phyloP scores from a whole-genome alignment of 2,329 filamentous ascomycete genomes.

The Epichloe aotearoae region DNA sequence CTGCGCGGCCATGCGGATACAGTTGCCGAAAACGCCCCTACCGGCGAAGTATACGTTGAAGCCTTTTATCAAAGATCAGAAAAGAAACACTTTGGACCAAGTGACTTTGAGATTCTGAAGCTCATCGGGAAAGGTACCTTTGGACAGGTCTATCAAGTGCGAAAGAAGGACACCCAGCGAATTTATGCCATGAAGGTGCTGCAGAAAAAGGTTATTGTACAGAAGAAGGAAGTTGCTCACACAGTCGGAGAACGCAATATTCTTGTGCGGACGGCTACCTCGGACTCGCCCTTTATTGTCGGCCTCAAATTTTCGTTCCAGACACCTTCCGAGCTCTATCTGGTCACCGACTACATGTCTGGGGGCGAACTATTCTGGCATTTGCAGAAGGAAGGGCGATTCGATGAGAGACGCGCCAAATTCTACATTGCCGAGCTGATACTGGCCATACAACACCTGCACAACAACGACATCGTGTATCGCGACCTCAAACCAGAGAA shows the following conservation, averaged over 20 bases:
- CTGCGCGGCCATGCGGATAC: conserved; percentile 65
- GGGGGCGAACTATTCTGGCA: conserved; percentile 98
- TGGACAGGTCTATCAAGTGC: conserved; percentile 94
- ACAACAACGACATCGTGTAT: conserved; percentile 96
- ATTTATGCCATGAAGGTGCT: conserved; percentile 99
- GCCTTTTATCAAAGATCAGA: conserved; percentile 77
- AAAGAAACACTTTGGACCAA: conserved; percentile 83
- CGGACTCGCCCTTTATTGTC: conserved; percentile 94
- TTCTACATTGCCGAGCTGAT: conserved; percentile 99
- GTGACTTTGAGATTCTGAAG: conserved; percentile 91
- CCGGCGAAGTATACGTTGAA: conserved; percentile 82
- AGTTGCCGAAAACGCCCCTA: conserved; percentile 54
- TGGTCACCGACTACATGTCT: conserved; percentile 99
- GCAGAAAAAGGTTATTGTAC: conserved; percentile 98
- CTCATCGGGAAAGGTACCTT: conserved; percentile 97
- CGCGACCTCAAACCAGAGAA: conserved; percentile 96
- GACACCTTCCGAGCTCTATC: conserved; percentile 86
- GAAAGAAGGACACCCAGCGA: conserved; percentile 88
- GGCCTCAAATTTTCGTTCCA: conserved; percentile 98
- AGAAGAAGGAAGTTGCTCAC: conserved; percentile 98
- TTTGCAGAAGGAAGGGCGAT: conserved; percentile 89
- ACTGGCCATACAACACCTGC: conserved; percentile 83
- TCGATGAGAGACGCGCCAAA: conserved; percentile 87
- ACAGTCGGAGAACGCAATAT: conserved; percentile 97
- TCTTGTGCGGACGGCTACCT: conserved; percentile 85